phyloP scores from a whole-genome alignment of 176 grass and related monocot species.

The Eleusine indica region DNA sequence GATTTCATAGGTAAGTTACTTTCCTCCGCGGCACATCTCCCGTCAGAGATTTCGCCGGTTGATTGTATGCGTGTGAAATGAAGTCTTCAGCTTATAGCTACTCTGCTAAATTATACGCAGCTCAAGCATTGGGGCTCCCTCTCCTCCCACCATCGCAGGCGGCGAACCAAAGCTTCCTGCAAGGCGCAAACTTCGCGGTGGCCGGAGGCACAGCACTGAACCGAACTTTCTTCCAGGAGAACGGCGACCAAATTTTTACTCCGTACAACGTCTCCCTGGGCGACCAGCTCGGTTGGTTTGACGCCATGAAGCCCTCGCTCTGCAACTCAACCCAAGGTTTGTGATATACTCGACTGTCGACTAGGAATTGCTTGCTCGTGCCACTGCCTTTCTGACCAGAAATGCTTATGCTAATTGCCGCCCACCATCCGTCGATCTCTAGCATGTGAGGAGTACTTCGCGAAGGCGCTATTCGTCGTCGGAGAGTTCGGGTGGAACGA shows the following conservation, averaged over 20 bases:
- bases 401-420: background rate
- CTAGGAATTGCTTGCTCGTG: background rate
- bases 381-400: background rate
- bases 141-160: slow-evolving; percentile 48
- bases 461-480: slow-evolving; percentile 50
- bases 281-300: slow-evolving; percentile 55
- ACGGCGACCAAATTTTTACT: background rate
- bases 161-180: slow-evolving; percentile 41
- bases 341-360: background rate
- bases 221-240: slow-evolving; percentile 35
- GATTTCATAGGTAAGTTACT: slow-evolving; percentile 52
- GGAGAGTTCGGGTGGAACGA: slow-evolving; percentile 70
- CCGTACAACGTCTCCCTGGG: slow-evolving; percentile 40
- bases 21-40: no score
- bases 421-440: background rate
- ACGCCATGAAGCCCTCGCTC: slow-evolving; percentile 48
- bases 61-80: no score
- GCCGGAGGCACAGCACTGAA: slow-evolving; percentile 40
- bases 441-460: slow-evolving; percentile 48
- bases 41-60: no score
- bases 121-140: slow-evolving; percentile 54
- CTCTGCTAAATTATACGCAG: background rate
- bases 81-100: no score
- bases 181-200: slow-evolving; percentile 56
- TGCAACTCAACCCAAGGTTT: slow-evolving; percentile 42